Evolutionary conservation across 2,329 filamentous ascomycete species (phyloP).

Genomic region (Rhytidhysteron rufulum): DNA sequence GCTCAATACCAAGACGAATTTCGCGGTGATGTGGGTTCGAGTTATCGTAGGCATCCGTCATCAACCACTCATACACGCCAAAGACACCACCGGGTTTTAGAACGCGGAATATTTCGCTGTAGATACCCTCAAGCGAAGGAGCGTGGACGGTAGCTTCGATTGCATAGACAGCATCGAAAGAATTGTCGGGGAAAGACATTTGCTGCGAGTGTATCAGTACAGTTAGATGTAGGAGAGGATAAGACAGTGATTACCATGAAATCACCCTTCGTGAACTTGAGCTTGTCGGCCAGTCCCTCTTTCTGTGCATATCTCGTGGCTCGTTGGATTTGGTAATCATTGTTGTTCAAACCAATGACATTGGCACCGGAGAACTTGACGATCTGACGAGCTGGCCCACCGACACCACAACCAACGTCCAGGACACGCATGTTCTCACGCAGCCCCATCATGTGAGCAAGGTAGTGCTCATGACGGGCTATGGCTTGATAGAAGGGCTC

Average conservation of each 20-base stretch:
- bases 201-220: conserved; percentile 51
- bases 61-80: conserved; percentile 98
- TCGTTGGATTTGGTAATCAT: conserved; percentile 97
- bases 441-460: conserved; percentile 84
- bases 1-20: conserved; percentile 91
- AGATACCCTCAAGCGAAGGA: conserved; percentile 84
- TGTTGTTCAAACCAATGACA: conserved; percentile 94
- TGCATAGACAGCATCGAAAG: conserved; percentile 91
- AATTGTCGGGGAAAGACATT: conserved; percentile 91
- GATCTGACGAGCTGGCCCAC: conserved; percentile 91
- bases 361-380: conserved; percentile 91
- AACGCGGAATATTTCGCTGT: conserved; percentile 90
- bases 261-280: conserved; percentile 88
- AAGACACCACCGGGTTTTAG: conserved; percentile 95
- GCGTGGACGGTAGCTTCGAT: conserved; percentile 98
- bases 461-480: conserved; percentile 95
- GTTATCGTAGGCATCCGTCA: conserved; percentile 95
- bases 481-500: conserved; percentile 90
- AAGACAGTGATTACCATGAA: conserved; percentile 74
- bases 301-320: conserved; percentile 80
- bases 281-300: conserved; percentile 74
- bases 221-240: background rate
- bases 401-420: conserved; percentile 95
- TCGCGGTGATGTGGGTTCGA: conserved; percentile 79
- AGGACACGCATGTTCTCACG: conserved; percentile 84